Base-by-base conservation (phyloP, 176 grass and related monocot genomes). In the Neostapfia colusana region DNA sequence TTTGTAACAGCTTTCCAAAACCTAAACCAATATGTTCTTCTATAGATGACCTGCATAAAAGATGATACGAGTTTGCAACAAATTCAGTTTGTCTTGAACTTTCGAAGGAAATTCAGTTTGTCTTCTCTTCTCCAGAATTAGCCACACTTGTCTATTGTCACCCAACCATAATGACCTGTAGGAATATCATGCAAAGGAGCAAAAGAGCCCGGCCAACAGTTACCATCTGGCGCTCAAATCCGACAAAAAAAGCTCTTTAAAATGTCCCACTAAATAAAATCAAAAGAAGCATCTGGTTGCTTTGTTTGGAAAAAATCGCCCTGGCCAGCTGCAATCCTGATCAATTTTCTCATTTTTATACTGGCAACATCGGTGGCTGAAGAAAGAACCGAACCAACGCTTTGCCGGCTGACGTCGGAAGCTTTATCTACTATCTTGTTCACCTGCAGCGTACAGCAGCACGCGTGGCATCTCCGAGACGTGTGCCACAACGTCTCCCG, bases 391-490 rank as follows among this genome's bases (percentile, higher is more conserved):
- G 0, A 46, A n/a, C 25, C 13, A 6, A 20, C 28, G 24, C 61
- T 17, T 48, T 37, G 20, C 9, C 20, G 63, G 53, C 31, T 5
- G 20, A 34, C 35, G 11, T 10, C 55, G 55, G 23, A 57, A 24
- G 20, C 42, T 10, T 9, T 34, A 45, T 58, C 49, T 6, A 26
- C 13, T n/a, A 54, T 54, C 20, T 54, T 54, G 51, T 9, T 54
- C 7, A 20, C 44, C 23, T 17, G 74, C 40, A 46, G 14, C 13
- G 44, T 53, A 62, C 53, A 42, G n/a, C n/a, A n/a, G 13, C 21
- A 21, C 14, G 14, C 8, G 28, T 43, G 14, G 71, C 70, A 77
- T 84, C 55, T 64, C 20, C 45, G 12, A 86, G 62, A 69, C 77
- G 70, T 86, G 42, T 5, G 25, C 14, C 27, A 25, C 10, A 20